Percentiles rank a stretch among this genome's conserved stretches.
Evolutionary conservation across 768 basidiomycete species (phyloP).

Genomic region (Hemileccinum rubropunctum): DNA sequence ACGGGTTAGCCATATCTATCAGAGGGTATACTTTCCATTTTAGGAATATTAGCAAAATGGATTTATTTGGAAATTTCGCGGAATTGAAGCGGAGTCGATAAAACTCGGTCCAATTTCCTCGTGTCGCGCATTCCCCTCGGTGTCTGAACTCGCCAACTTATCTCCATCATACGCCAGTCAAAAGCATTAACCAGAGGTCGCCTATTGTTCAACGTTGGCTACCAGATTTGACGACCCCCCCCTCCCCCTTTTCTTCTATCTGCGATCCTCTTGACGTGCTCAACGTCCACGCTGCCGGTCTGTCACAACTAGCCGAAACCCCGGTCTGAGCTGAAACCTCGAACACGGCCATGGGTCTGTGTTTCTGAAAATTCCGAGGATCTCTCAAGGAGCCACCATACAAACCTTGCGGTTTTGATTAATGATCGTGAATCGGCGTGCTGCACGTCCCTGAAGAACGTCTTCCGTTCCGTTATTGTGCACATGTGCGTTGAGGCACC

Average conservation of each 20-base stretch:
- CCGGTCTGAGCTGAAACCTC: constrained; percentile 7
- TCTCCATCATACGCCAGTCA: no score
- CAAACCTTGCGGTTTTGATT: constrained; percentile 2
- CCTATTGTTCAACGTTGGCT: no score
- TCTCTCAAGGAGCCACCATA: neutral
- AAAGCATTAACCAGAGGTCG: no score
- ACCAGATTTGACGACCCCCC: no score
- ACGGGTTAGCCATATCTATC: constrained; percentile 13
- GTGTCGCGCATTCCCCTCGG: constrained; percentile 6
- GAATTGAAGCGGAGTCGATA: constrained; percentile 17
- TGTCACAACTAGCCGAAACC: constrained; percentile 1
- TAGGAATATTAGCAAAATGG: constrained; percentile 15
- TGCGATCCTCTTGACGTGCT: no score
- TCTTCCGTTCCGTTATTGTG: neutral
- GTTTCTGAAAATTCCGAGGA: constrained; percentile 12
- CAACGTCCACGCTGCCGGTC: no score
- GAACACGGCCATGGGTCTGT: neutral
- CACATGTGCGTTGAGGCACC: neutral
- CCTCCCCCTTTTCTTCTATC: no score
- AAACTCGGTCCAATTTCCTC: neutral
- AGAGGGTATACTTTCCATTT: constrained; percentile 17
- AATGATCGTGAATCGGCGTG: constrained; percentile 17
- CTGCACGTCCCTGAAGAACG: neutral
- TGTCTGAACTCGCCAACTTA: no score
- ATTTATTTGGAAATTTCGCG: constrained; percentile 18